These are phyloP conservation scores for Termitomyces sp. DNA, from an alignment of 768 basidiomycete genomes.

Conservation along the genomic window DNA sequence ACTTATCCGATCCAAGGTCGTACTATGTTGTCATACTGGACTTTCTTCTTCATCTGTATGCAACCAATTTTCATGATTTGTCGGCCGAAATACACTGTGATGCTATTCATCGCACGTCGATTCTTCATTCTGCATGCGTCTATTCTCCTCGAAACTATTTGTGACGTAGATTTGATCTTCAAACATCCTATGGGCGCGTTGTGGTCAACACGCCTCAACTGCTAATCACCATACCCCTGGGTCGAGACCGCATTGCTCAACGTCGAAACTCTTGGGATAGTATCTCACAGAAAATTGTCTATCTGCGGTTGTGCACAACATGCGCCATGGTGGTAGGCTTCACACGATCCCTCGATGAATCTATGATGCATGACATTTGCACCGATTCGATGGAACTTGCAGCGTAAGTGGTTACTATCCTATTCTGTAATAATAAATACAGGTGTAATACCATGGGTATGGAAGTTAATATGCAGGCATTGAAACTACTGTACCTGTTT, in stretches of 20 bases:
- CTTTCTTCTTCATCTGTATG: constrained; percentile 9
- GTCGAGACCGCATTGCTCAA: background rate
- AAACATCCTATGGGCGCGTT: constrained; percentile 6
- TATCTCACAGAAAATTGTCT: background rate
- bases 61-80: constrained; percentile 5
- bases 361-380: constrained; percentile 7
- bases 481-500: constrained; percentile 1
- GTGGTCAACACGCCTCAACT: constrained; percentile 5
- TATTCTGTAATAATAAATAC: background rate
- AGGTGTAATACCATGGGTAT: constrained; percentile 5
- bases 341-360: constrained; percentile 2
- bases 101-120: background rate
- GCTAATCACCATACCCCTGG: background rate
- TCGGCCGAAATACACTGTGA: constrained; percentile 4
- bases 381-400: constrained; percentile 7
- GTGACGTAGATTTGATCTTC: background rate
- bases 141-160: background rate
- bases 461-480: background rate
- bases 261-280: background rate
- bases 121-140: background rate
- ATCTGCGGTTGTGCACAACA: constrained; percentile 1
- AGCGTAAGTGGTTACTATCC: background rate
- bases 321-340: constrained; percentile 3
- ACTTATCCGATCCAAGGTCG: background rate
- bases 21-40: background rate